phyloP scores from a whole-genome alignment of 1,139 yeast species.

The Blastobotrys raffinosifermentans region DNA sequence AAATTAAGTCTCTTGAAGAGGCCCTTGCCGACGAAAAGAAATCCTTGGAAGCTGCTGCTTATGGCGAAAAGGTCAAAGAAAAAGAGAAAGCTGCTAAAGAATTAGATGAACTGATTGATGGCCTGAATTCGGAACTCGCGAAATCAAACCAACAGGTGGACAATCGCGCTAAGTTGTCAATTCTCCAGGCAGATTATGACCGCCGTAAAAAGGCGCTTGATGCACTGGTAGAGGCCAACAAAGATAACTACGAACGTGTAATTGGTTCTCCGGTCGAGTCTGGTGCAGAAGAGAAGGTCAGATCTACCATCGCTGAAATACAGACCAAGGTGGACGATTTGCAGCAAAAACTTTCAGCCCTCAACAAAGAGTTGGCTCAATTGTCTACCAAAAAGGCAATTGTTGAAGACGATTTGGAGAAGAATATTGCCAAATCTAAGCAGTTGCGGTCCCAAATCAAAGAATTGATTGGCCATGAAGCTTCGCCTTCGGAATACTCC shows the following conservation, averaged over 20 bases:
- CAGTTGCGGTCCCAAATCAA: neutral
- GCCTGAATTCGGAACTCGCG: slow-evolving; percentile 45
- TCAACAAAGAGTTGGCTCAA: slow-evolving; percentile 23
- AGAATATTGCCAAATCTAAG: slow-evolving; percentile 1
- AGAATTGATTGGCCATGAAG: slow-evolving; percentile 5
- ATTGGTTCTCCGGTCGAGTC: slow-evolving; percentile 7
- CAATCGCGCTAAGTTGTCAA: slow-evolving; percentile 44
- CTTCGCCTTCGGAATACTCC: slow-evolving; percentile 2
- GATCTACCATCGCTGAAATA: too few relatives aligned
- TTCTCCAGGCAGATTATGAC: slow-evolving; percentile 38
- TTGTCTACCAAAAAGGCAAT: slow-evolving; percentile 17
- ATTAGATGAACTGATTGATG: slow-evolving; percentile 52
- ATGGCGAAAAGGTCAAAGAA: slow-evolving; percentile 37
- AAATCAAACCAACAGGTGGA: slow-evolving; percentile 56
- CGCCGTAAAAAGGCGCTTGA: slow-evolving; percentile 29
- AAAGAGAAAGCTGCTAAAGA: slow-evolving; percentile 38
- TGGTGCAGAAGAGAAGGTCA: neutral
- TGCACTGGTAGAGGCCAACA: slow-evolving; percentile 24
- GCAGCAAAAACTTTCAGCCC: neutral
- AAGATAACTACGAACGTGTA: slow-evolving; percentile 15
- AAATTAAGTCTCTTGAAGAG: slow-evolving; percentile 34
- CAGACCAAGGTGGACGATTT: neutral
- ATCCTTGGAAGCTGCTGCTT: slow-evolving; percentile 25
- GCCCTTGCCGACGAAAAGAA: slow-evolving; percentile 25
- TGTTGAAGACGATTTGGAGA: neutral